Percentiles rank a stretch among this genome's conserved stretches.
Conservation (phyloP, 2,329 filamentous ascomycete genomes). For the Albophoma yamanashiensis region DNA sequence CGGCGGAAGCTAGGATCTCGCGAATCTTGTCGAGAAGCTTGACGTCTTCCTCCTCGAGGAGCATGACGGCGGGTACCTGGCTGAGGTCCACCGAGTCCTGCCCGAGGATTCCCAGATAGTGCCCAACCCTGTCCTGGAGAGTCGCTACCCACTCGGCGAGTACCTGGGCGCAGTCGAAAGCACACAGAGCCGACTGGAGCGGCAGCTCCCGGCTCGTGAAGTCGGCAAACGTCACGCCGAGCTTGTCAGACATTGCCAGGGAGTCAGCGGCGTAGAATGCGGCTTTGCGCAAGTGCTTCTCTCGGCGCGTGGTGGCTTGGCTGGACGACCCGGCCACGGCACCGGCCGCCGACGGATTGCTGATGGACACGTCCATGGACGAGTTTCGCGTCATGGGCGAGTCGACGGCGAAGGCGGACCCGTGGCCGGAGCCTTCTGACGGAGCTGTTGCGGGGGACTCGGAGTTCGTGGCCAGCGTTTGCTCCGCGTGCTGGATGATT, state of each 20-base stretch:
- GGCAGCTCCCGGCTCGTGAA: slow-evolving; percentile 76
- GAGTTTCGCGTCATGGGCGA: slow-evolving; percentile 39
- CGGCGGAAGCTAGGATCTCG: slow-evolving; percentile 64
- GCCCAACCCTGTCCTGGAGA: slow-evolving; percentile 86
- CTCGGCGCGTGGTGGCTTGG: slow-evolving; percentile 55
- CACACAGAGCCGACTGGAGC: slow-evolving; percentile 82
- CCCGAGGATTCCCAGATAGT: slow-evolving; percentile 77
- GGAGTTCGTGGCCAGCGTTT: slow-evolving; percentile 41
- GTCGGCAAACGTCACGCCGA: slow-evolving; percentile 78
- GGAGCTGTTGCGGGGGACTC: slow-evolving; percentile 25
- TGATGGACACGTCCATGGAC: slow-evolving; percentile 32
- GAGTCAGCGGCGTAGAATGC: slow-evolving; percentile 92
- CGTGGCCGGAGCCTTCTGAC: slow-evolving; percentile 34
- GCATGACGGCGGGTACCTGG: slow-evolving; percentile 77
- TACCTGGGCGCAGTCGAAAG: slow-evolving; percentile 89
- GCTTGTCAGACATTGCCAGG: slow-evolving; percentile 75
- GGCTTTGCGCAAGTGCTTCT: slow-evolving; percentile 85
- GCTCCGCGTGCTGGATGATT: slow-evolving; percentile 60
- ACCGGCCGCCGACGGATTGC: not conserved
- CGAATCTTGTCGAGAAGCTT: slow-evolving; percentile 76
- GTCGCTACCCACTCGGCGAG: slow-evolving; percentile 91
- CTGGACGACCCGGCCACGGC: slow-evolving; percentile 14
- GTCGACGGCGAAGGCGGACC: slow-evolving; percentile 38
- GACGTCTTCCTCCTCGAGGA: slow-evolving; percentile 84
- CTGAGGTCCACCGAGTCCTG: slow-evolving; percentile 69